phyloP scores from a whole-genome alignment of 352 stramenopile genomes.

The Globisporangium mamillatum region DNA sequence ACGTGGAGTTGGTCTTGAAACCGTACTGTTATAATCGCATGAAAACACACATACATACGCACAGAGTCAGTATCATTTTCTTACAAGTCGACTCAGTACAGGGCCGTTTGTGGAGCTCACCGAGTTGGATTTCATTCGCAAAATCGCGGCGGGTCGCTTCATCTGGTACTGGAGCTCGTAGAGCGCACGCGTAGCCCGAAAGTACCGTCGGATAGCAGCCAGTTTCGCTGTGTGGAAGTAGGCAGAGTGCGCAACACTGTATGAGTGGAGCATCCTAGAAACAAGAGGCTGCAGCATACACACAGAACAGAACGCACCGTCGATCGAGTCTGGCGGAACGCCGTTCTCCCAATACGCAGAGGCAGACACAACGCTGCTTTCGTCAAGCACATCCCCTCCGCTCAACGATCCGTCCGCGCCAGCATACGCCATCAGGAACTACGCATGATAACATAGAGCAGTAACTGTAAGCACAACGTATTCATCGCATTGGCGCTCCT shows the following conservation, averaged over 20 bases:
- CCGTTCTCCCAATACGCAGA: slow-evolving; percentile 18
- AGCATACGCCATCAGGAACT: slow-evolving; percentile 7
- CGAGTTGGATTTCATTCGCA: slow-evolving; percentile 69
- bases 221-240: slow-evolving; percentile 42
- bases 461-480: not conserved
- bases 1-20: slow-evolving; percentile 63
- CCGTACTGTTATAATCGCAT: slow-evolving; percentile 41
- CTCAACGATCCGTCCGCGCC: not conserved
- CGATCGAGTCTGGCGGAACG: slow-evolving; percentile 12
- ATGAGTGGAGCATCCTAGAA: not conserved
- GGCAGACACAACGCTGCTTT: slow-evolving; percentile 3
- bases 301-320: not conserved
- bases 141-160: slow-evolving; percentile 65
- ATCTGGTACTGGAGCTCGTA: slow-evolving; percentile 78
- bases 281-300: not conserved
- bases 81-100: not conserved
- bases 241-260: not conserved
- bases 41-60: not conserved
- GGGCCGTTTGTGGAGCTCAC: slow-evolving; percentile 20
- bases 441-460: not conserved
- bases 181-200: slow-evolving; percentile 53
- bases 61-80: slow-evolving; percentile 2
- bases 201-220: slow-evolving; percentile 49
- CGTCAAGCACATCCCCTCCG: not conserved
- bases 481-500: not conserved